Percentiles rank a stretch among this genome's conserved stretches.
Conservation (phyloP, 2,329 filamentous ascomycete species). For the Fusarium austroafricanum region DNA sequence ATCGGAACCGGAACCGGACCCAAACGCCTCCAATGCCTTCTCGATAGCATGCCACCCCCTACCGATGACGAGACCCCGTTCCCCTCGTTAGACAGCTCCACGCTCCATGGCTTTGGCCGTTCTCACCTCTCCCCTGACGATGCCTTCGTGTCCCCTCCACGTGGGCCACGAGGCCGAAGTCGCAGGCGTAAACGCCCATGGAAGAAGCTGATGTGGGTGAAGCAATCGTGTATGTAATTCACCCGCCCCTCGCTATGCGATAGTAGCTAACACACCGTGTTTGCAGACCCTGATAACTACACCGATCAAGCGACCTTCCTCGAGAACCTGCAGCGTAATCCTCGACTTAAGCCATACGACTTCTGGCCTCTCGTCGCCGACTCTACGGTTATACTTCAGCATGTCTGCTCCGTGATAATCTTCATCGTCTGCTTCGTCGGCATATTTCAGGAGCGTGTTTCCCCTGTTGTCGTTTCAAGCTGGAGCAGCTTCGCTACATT, state of each 20-base stretch:
- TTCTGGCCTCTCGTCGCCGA: conserved; percentile 98
- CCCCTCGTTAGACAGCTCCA: conserved; percentile 48
- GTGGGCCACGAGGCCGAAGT: conserved; percentile 68
- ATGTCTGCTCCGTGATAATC: conserved; percentile 93
- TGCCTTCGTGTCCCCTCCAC: conserved; percentile 78
- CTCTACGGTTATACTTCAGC: conserved; percentile 95
- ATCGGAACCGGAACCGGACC: neutral
- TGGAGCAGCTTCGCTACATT: conserved; percentile 87
- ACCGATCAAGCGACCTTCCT: conserved; percentile 97
- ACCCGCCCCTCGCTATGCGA: neutral
- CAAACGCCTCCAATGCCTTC: conserved; percentile 28
- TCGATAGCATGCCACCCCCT: conserved; percentile 51
- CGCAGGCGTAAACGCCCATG: conserved; percentile 79
- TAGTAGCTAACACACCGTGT: conserved; percentile 10
- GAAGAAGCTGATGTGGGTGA: conserved; percentile 98
- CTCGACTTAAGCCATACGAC: conserved; percentile 92
- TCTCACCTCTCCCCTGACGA: conserved; percentile 85
- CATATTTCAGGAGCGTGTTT: conserved; percentile 89
- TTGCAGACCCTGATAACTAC: conserved; percentile 95
- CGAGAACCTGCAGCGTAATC: conserved; percentile 94
- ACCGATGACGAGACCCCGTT: conserved; percentile 55
- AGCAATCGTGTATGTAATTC: conserved; percentile 79
- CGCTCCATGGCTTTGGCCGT: conserved; percentile 61
- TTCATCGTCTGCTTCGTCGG: conserved; percentile 94
- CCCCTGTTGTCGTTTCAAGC: conserved; percentile 87